phyloP scores from a whole-genome alignment of 2,329 filamentous ascomycete species.

The Calonectria pauciramosa region DNA sequence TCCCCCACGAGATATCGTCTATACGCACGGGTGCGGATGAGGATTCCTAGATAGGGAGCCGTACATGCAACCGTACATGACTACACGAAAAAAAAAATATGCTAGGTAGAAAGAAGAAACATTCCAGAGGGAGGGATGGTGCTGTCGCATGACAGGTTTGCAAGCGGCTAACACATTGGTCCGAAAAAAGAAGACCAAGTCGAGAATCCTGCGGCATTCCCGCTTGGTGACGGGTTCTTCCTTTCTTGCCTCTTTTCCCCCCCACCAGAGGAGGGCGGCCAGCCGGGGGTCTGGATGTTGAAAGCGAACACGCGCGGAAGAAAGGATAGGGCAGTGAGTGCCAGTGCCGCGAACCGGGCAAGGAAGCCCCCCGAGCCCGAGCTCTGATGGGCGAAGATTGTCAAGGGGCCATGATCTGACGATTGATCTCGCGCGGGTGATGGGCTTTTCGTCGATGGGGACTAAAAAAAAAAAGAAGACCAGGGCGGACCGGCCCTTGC shows the following conservation, averaged over 20 bases:
- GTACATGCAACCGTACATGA: background rate
- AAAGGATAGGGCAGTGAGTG: background rate
- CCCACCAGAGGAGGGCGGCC: too few species aligned
- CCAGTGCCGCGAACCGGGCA: background rate
- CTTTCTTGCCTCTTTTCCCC: background rate
- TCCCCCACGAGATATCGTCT: background rate
- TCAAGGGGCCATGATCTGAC: slow-evolving; percentile 29
- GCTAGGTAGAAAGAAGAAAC: background rate
- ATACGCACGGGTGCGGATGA: background rate
- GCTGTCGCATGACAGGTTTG: background rate
- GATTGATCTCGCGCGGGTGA: background rate
- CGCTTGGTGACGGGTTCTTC: background rate
- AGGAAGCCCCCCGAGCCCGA: background rate
- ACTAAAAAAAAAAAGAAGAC: background rate
- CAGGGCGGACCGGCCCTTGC: background rate
- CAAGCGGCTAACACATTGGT: background rate
- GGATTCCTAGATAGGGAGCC: slow-evolving; percentile 4
- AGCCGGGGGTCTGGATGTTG: background rate
- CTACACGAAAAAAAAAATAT: background rate
- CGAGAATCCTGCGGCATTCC: background rate
- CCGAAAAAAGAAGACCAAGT: background rate
- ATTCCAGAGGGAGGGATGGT: background rate
- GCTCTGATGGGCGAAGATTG: background rate
- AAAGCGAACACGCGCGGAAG: background rate
- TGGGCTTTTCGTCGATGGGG: background rate